Base-by-base conservation (phyloP, 2,329 filamentous ascomycete species). In the Cladosporium oxysporum region DNA sequence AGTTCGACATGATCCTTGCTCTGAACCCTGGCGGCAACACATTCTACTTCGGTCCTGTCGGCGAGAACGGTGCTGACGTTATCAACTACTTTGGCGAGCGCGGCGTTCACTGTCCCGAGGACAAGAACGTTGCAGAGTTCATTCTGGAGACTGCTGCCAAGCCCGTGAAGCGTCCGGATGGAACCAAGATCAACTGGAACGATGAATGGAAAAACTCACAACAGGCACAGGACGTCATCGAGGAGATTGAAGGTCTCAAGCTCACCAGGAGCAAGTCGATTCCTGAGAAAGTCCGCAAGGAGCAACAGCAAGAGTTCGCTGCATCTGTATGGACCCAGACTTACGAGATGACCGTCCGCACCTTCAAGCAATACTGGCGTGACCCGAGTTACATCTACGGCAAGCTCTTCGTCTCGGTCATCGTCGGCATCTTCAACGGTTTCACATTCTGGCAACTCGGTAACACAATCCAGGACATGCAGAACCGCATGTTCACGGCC, bases 401-500 rank as follows among this genome's bases (percentile, higher is more conserved):
- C 66, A 92, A 92, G 74, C 79, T 94, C 29, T 93, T 92, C 77
- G 84, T 88, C 37, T 83, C 87, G 4, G 85, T 91, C 66, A 84
- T 92, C 67, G 83, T 91, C 53, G 90, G 89, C 18, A 87, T 92
- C 75, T 91, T 93, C 83, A 92, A 91, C 78, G 90, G 89, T 26
- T 92, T 92, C 78, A 92, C 90, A 4, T 93, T 92, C 79, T 92
- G 85, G 82, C 81, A 88, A 71, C 83, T 92, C 3, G 88, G 88
- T 2, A 82, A 88, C 75, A 84, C 82, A 0, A 81, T 90, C 58
- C 83, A 85, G 16, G 89, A 90, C 71, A 88, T 93, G 83, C 90
- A 93, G 74, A 88, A 91, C 78, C 85, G 90, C 71, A 89, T 93
- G 85, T 93, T 94, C 82, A 90, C 90, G 26, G 85, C 89, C 67